Percentiles rank a stretch among this genome's conserved stretches.
phyloP scores from a whole-genome alignment of 805 yeast genomes.

The Zygotorulaspora sp. region DNA sequence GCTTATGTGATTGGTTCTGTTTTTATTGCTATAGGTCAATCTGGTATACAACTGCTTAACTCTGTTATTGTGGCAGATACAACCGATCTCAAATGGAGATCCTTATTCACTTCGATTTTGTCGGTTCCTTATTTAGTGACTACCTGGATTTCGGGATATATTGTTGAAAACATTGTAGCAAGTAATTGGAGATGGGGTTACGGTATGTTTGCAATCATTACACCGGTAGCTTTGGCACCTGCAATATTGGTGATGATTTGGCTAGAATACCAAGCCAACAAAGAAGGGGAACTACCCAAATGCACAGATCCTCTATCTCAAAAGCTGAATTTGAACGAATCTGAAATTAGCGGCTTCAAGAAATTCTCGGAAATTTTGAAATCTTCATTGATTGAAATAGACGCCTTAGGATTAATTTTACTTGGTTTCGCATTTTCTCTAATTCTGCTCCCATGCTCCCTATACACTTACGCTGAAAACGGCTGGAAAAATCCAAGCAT shows the following conservation, averaged over 20 bases:
- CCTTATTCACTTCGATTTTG: constrained; percentile 35
- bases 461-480: constrained; percentile 33
- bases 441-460: constrained; percentile 39
- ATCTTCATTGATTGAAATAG: constrained; percentile 35
- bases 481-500: constrained; percentile 39
- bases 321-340: constrained; percentile 5
- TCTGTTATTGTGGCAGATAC: constrained; percentile 38
- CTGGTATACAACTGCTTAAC: constrained; percentile 37
- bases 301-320: constrained; percentile 7
- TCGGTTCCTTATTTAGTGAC: constrained; percentile 41
- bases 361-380: constrained; percentile 13
- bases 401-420: constrained; percentile 38
- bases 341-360: constrained; percentile 4
- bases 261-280: constrained; percentile 34
- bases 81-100: constrained; percentile 39
- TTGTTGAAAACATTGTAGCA: constrained; percentile 33
- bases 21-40: constrained; percentile 37
- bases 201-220: constrained; percentile 46
- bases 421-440: constrained; percentile 40
- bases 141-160: constrained; percentile 42
- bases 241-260: constrained; percentile 34
- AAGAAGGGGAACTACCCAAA: constrained; percentile 11
- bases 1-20: constrained; percentile 38
- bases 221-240: constrained; percentile 40
- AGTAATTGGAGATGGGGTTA: constrained; percentile 51